These are phyloP conservation scores for Calocybe gangraenosa DNA, from an alignment of 768 basidiomycete genomes.

Conservation along the genomic window DNA sequence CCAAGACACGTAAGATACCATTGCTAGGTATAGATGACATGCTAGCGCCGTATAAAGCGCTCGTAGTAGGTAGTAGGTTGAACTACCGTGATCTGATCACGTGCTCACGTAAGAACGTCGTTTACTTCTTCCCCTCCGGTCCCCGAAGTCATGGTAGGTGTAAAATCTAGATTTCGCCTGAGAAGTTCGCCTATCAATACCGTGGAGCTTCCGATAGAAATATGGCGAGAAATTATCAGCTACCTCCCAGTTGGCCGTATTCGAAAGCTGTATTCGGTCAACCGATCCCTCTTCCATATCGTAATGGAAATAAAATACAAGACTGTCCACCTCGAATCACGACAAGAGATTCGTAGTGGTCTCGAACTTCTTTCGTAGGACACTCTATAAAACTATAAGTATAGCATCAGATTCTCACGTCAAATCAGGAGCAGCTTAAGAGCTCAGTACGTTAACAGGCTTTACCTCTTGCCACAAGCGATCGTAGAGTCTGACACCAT, in stretches of 20 bases:
- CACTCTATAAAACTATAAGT: neutral
- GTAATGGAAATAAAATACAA: neutral
- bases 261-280: neutral
- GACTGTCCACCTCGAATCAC: neutral
- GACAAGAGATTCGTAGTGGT: neutral
- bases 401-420: neutral
- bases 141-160: neutral
- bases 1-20: slow-evolving; percentile 34
- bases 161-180: neutral
- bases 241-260: neutral
- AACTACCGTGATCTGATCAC: neutral
- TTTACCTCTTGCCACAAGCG: neutral
- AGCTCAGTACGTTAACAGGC: neutral
- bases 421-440: neutral
- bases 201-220: neutral
- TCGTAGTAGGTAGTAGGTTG: too few relatives aligned
- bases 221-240: neutral
- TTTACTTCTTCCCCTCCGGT: neutral
- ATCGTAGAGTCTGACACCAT: neutral
- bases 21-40: slow-evolving; percentile 1
- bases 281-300: neutral
- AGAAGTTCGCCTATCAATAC: neutral
- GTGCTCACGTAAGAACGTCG: neutral
- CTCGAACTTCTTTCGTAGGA: neutral
- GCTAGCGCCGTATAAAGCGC: neutral